Conservation (phyloP, 495 filamentous ascomycete genomes). For the Halenospora varia region DNA sequence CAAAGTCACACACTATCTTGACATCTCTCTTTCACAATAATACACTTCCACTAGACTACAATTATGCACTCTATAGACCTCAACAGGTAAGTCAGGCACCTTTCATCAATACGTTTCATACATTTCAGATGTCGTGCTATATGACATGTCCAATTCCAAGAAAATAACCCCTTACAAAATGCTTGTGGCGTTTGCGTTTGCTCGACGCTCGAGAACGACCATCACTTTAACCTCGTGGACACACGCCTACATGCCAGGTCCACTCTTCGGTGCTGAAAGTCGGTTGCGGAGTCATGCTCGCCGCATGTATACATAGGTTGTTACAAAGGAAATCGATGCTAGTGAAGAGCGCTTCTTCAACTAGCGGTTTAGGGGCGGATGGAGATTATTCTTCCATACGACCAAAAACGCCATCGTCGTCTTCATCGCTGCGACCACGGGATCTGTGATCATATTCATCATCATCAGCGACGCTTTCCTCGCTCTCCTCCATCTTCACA, state of each 20-base stretch:
- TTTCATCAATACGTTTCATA: slow-evolving; percentile 18
- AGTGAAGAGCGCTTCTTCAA: background rate
- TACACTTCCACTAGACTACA: background rate
- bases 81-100: background rate
- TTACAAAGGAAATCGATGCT: slow-evolving; percentile 24
- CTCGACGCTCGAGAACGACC: slow-evolving; percentile 54
- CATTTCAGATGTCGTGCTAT: slow-evolving; percentile 18
- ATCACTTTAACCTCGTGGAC: slow-evolving; percentile 60
- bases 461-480: slow-evolving; percentile 66
- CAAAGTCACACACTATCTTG: background rate
- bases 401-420: slow-evolving; percentile 94
- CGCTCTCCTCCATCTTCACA: slow-evolving; percentile 66
- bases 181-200: slow-evolving; percentile 38
- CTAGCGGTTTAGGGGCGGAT: background rate
- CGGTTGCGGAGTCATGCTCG: slow-evolving; percentile 45
- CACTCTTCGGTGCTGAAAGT: slow-evolving; percentile 57
- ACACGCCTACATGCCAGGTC: slow-evolving; percentile 27
- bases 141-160: slow-evolving; percentile 20
- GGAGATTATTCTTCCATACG: slow-evolving; percentile 79
- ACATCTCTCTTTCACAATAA: background rate
- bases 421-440: slow-evolving; percentile 71
- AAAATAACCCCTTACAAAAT: slow-evolving; percentile 5
- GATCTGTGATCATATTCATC: slow-evolving; percentile 69
- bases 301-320: slow-evolving; percentile 21
- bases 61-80: background rate